Conservation (phyloP, 2,329 filamentous ascomycete species). For the Akanthomyces dipterigenus region DNA sequence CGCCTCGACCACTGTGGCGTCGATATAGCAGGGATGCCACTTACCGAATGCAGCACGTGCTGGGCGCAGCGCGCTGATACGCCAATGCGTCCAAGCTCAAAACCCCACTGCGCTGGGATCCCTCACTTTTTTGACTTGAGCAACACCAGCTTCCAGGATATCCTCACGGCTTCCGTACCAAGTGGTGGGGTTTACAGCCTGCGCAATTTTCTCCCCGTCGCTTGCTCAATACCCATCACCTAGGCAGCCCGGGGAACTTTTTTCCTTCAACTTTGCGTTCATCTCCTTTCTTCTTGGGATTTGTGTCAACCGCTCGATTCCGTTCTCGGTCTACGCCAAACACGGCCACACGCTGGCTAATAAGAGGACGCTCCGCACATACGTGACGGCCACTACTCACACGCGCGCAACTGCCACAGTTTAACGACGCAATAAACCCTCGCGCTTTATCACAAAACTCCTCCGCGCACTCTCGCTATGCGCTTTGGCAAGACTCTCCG, state of each 20-base stretch:
- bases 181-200: not conserved
- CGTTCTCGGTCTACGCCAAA: not conserved
- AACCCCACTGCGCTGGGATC: not conserved
- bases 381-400: not conserved
- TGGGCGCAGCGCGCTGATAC: not conserved
- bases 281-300: not conserved
- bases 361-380: not conserved
- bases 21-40: not conserved
- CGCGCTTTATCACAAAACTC: not conserved
- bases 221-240: not conserved
- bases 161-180: not conserved
- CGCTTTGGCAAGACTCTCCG: constrained; percentile 87
- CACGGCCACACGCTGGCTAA: not conserved
- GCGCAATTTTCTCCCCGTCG: not conserved
- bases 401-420: not conserved
- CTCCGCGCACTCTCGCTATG: constrained; percentile 47
- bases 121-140: not conserved
- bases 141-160: not conserved
- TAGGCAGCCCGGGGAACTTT: not conserved
- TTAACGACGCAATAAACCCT: not conserved
- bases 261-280: not conserved
- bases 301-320: not conserved
- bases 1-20: not conserved
- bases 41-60: not conserved
- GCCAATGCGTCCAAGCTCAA: not conserved